Evolutionary conservation across 345 rosid species (phyloP), one percentile per base, ranked within the genome.

Genomic region (Psidium friedrichsthalianum): DNA sequence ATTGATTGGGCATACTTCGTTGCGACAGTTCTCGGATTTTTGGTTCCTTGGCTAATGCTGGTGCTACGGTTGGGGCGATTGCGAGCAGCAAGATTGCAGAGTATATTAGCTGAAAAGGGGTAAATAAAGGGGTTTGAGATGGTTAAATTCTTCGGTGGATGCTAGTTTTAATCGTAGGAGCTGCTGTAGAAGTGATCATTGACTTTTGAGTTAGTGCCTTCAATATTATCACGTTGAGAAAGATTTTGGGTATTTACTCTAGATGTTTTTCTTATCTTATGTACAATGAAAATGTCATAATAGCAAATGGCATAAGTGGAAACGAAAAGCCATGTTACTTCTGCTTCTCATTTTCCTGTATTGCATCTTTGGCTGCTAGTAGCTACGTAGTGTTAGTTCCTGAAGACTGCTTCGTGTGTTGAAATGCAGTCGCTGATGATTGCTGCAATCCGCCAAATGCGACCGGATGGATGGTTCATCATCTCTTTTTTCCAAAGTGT

Each of bases 31-130:
- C 85, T 94, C 97, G 36, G 36, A 8, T 94, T 21, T 94, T 94
- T 88, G 97, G 95, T 55, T 93, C 97, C 9, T 85, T 94, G 82
- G 88, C 96, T 12, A 94, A 94, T 88, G 97, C 92, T 74, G 97
- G 96, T 15, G 97, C 97, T 56, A 93, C 92, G 96, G 93, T 93
- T 83, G 97, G 97, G 97, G 42, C 97, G 2, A 92, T 94, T 42
- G 89, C 93, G 16, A 92, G 93, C 54, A 96, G 97, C 74, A 96
- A 94, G 90, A 93, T 94, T 76, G 91, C 97, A 0, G 97, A 94
- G 90, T 89, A 93, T 85, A 87, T 94, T 86, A 96, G 97, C 87
- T 88, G 96, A 74, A 94, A 94, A 90, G 96, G 97, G 94, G 97
- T 94, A 91, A 42, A 5, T 13, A 5, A 40, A 40, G 42, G 27